Evolutionary conservation across 2,329 filamentous ascomycete species (phyloP).

Genomic region (Ascocoryne sarcoides): DNA sequence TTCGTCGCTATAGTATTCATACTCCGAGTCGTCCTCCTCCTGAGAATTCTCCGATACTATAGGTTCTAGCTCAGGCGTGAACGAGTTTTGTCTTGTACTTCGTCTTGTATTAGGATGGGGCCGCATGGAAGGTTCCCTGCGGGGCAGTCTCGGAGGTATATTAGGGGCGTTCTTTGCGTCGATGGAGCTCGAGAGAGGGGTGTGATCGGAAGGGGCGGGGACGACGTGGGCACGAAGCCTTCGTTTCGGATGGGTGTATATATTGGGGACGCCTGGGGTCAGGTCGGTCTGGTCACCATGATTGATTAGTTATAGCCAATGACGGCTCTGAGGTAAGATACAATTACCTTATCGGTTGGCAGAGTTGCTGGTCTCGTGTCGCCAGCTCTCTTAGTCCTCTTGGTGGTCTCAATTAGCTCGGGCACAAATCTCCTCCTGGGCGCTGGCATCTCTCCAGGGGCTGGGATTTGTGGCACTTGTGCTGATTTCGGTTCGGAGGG

Average conservation of each 20-base stretch:
- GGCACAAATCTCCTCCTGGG: slow-evolving; percentile 55
- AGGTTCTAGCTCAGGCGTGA: slow-evolving; percentile 33
- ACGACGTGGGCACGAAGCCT: slow-evolving; percentile 18
- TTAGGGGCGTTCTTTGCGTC: slow-evolving; percentile 19
- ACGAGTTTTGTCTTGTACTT: slow-evolving; percentile 33
- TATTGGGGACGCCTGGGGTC: slow-evolving; percentile 25
- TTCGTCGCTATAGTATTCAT: slow-evolving; percentile 27
- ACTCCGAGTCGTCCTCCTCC: slow-evolving; percentile 38
- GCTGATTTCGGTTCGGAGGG: slow-evolving; percentile 49
- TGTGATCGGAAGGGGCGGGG: slow-evolving; percentile 41
- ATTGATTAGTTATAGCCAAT: slow-evolving; percentile 5
- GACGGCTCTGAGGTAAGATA: slow-evolving; percentile 30
- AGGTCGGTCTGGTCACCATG: slow-evolving; percentile 21
- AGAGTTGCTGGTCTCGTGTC: slow-evolving; percentile 54
- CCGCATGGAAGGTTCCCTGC: slow-evolving; percentile 33
- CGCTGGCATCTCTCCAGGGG: slow-evolving; percentile 26
- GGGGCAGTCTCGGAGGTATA: slow-evolving; percentile 31
- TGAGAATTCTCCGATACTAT: slow-evolving; percentile 31
- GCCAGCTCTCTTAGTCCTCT: slow-evolving; percentile 58
- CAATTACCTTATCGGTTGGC: slow-evolving; percentile 62
- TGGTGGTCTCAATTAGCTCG: slow-evolving; percentile 72
- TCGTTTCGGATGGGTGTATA: slow-evolving; percentile 23
- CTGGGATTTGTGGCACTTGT: slow-evolving; percentile 35
- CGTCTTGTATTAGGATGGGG: slow-evolving; percentile 34
- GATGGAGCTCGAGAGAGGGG: slow-evolving; percentile 31